Percentiles rank a stretch among this genome's conserved stretches.
Conservation (phyloP, 257 asterid genomes). For the Linderniella brevidens region DNA sequence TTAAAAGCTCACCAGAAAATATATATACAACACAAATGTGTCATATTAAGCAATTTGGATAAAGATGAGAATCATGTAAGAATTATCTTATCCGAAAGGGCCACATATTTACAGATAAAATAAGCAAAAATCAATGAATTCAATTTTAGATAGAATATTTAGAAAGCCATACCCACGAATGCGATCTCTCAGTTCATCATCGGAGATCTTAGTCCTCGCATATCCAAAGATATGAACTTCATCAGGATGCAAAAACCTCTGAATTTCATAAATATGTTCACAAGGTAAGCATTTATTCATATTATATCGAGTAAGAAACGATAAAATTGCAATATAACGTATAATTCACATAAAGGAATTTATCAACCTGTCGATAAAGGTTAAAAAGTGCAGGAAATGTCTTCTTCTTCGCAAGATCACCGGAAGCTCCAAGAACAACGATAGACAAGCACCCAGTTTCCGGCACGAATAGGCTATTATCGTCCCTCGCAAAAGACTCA, state of each 20-base stretch:
- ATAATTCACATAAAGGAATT: no score
- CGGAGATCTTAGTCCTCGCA: conserved; percentile 85
- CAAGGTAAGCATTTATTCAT: no score
- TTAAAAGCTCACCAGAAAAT: no score
- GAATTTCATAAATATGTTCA: conserved; percentile 9
- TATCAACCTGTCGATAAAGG: conserved; percentile 76
- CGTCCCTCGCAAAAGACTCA: conserved; percentile 39
- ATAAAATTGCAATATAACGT: no score
- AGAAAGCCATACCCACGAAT: conserved; percentile 49
- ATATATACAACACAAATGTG: no score
- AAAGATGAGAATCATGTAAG: no score
- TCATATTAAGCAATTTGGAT: no score
- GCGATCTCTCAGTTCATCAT: conserved; percentile 64
- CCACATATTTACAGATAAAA: no score
- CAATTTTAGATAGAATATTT: neutral
- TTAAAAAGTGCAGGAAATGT: conserved; percentile 95
- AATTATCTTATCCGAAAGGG: no score
- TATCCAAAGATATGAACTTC: conserved; percentile 98
- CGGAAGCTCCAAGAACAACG: conserved; percentile 94
- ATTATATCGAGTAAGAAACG: no score
- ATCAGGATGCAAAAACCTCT: conserved; percentile 71
- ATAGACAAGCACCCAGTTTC: conserved; percentile 78
- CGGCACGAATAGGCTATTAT: conserved; percentile 23
- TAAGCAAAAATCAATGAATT: no score
- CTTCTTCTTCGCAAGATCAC: conserved; percentile 99